These are phyloP conservation scores for Tricholoma bakamatsutake DNA, from an alignment of 768 basidiomycete genomes.

Conservation along the genomic window DNA sequence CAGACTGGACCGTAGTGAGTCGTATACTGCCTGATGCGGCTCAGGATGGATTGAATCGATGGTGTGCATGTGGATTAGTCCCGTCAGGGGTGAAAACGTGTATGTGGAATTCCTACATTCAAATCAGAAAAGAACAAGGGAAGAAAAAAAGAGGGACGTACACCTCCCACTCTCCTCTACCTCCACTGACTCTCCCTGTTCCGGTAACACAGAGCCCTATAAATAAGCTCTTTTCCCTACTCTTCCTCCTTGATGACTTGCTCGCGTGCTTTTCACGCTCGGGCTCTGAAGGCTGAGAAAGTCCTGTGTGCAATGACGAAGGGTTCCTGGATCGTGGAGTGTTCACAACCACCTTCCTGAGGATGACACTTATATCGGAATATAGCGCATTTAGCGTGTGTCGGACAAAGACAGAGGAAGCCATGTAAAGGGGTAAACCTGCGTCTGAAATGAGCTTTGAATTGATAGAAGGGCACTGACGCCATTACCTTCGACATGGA, in stretches of 20 bases:
- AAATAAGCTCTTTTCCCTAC: constrained; percentile 53
- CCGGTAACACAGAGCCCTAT: constrained; percentile 55
- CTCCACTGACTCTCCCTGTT: constrained; percentile 56
- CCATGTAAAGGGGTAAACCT: constrained; percentile 71
- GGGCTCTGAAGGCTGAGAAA: not conserved
- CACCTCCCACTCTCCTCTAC: constrained; percentile 68
- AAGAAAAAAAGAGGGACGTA: constrained; percentile 28
- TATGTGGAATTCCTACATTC: constrained; percentile 60
- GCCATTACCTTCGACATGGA: constrained; percentile 62
- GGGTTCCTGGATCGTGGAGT: constrained; percentile 18
- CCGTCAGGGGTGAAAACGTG: constrained; percentile 60
- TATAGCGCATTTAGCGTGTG: constrained; percentile 76
- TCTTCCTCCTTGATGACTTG: constrained; percentile 15
- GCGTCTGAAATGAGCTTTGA: not conserved
- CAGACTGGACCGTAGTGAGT: constrained; percentile 43
- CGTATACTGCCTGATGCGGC: constrained; percentile 66
- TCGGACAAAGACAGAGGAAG: constrained; percentile 62
- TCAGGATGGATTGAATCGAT: constrained; percentile 77
- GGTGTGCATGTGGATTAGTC: constrained; percentile 56
- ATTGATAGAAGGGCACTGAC: not conserved
- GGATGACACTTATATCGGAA: constrained; percentile 52
- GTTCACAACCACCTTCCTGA: constrained; percentile 43
- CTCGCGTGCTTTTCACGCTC: not conserved
- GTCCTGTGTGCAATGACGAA: not conserved
- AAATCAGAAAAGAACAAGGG: not conserved